Percentiles rank a stretch among this genome's conserved stretches.
These are phyloP conservation scores for Westerdykella sp. DNA, from an alignment of 2,329 filamentous ascomycete species.

Conservation along the genomic window DNA sequence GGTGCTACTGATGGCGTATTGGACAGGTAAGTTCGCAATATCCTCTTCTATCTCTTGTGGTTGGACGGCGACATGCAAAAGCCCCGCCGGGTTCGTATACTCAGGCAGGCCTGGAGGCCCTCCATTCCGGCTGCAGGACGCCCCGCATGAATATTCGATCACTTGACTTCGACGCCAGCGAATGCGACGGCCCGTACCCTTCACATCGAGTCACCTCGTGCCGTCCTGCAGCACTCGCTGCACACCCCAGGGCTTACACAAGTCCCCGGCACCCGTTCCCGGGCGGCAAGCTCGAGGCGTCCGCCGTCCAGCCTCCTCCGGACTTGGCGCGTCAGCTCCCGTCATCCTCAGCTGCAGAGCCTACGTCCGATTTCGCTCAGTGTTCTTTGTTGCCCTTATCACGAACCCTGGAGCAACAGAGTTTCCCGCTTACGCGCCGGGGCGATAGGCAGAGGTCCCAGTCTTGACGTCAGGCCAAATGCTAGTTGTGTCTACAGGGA, in stretches of 20 bases:
- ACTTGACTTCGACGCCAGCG: conserved; percentile 52
- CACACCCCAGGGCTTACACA: conserved; percentile 13
- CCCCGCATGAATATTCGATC: conserved; percentile 53
- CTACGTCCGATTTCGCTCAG: conserved; percentile 3
- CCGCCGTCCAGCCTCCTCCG: conserved; percentile 16
- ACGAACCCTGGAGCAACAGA: conserved; percentile 13
- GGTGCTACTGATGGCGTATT: conserved; percentile 70
- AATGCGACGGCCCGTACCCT: conserved; percentile 35
- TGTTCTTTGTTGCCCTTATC: conserved; percentile 17
- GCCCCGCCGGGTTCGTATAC: conserved; percentile 1
- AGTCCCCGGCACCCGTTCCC: conserved; percentile 26
- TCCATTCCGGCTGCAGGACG: conserved; percentile 23
- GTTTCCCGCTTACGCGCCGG: conserved; percentile 32
- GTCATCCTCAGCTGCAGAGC: conserved; percentile 1
- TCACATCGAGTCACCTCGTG: conserved; percentile 29
- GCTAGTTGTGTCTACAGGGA: too few relatives aligned
- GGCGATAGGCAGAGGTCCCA: conserved; percentile 23
- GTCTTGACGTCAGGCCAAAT: too few relatives aligned
- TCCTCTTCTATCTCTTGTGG: conserved; percentile 23
- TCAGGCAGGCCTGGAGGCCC: not conserved
- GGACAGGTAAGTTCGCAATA: conserved; percentile 71
- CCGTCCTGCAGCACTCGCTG: conserved; percentile 27
- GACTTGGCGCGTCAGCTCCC: conserved; percentile 24
- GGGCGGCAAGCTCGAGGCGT: conserved; percentile 33
- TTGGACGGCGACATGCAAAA: conserved; percentile 23